phyloP scores from a whole-genome alignment of 139 green algal species.

The Chlorella sp. region DNA sequence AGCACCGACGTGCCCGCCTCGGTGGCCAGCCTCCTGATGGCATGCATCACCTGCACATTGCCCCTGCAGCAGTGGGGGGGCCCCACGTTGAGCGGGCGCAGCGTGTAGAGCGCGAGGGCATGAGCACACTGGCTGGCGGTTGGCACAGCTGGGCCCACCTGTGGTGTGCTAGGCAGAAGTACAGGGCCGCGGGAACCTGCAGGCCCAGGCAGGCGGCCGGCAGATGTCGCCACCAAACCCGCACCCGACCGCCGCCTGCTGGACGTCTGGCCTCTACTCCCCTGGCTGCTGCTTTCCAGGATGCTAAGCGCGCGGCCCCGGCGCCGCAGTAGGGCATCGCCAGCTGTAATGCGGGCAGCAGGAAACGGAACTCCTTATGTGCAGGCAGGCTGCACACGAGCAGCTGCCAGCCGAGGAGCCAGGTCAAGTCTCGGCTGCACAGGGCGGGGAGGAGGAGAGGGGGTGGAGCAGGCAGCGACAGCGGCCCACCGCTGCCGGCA shows the following conservation, averaged over 20 bases:
- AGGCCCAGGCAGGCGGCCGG: constrained; percentile 11
- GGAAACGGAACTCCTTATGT: constrained; percentile 66
- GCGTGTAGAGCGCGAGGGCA: no score
- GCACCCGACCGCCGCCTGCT: not conserved
- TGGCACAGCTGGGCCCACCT: not conserved
- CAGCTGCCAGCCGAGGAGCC: constrained; percentile 27
- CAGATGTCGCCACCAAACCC: not conserved
- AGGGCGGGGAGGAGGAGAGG: not conserved
- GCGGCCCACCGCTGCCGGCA: no score
- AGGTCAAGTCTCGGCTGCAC: constrained; percentile 8
- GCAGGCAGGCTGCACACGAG: constrained; percentile 50
- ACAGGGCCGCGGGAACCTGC: constrained; percentile 37
- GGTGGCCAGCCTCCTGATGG: constrained; percentile 7
- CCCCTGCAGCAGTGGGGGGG: constrained; percentile 22
- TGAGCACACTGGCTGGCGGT: no score
- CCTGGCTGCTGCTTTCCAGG: not conserved
- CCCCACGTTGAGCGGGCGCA: not conserved
- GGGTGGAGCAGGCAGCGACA: no score
- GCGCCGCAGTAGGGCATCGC: constrained; percentile 46
- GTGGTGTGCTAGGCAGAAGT: constrained; percentile 53
- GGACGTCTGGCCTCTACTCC: not conserved
- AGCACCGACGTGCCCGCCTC: constrained; percentile 9
- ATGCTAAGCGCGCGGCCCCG: not conserved
- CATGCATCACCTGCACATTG: constrained; percentile 22
- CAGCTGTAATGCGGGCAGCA: constrained; percentile 54